These are phyloP conservation scores for Bombardia bombarda DNA, from an alignment of 495 filamentous ascomycete genomes.

Conservation along the genomic window DNA sequence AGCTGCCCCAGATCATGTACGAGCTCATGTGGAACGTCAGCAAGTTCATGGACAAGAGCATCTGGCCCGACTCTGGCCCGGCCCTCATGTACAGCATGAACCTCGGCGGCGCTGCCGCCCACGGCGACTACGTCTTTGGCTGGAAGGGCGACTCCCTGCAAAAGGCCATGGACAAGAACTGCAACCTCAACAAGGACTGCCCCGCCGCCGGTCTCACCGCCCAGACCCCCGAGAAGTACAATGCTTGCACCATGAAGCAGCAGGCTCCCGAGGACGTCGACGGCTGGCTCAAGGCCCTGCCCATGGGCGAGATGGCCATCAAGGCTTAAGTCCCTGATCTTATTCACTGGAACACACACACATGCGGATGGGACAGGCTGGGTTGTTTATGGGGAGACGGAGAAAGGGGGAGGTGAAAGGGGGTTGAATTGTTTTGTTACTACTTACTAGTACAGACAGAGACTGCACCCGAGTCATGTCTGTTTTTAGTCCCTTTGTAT, in stretches of 20 bases:
- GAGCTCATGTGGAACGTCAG: constrained; percentile 59
- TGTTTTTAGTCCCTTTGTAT: no score
- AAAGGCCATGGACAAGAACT: constrained; percentile 50
- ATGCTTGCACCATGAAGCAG: constrained; percentile 39
- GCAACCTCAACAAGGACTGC: constrained; percentile 48
- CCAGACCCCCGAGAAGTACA: constrained; percentile 37
- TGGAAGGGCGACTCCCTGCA: constrained; percentile 64
- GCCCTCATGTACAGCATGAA: constrained; percentile 45
- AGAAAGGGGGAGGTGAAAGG: neutral
- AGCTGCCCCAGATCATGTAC: constrained; percentile 60
- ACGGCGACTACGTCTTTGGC: constrained; percentile 75
- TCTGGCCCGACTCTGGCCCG: constrained; percentile 52
- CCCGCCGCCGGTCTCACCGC: constrained; percentile 35
- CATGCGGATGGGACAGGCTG: neutral
- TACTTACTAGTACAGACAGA: no score
- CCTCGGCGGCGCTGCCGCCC: constrained; percentile 43
- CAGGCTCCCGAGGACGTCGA: constrained; percentile 43
- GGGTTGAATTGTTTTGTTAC: no score
- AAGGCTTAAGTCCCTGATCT: constrained; percentile 34
- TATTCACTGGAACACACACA: neutral
- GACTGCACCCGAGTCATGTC: no score
- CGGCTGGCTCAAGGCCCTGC: constrained; percentile 44
- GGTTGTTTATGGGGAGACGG: neutral
- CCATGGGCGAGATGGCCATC: constrained; percentile 43
- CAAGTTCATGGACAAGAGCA: constrained; percentile 42